Evolutionary conservation across 768 basidiomycete species (phyloP).

Genomic region (Roridomyces roridus): DNA sequence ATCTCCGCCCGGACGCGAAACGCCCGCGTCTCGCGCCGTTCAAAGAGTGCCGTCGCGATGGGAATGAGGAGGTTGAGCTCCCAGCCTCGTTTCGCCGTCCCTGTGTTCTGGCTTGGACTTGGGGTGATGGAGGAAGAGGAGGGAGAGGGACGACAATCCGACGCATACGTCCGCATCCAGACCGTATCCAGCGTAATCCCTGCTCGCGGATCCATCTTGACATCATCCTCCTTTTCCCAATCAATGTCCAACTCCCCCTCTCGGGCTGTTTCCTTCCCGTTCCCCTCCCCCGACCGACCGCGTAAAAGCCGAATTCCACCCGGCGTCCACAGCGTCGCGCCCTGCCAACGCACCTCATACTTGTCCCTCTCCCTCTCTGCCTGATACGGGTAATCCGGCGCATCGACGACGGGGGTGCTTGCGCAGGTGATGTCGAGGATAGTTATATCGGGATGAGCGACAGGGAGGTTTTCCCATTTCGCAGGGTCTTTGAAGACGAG

Average conservation of each 20-base stretch:
- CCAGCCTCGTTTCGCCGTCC: constrained; percentile 25
- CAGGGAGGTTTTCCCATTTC: constrained; percentile 33
- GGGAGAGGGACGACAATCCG: no score
- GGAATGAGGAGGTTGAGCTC: constrained; percentile 51
- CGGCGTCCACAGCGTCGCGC: constrained; percentile 15
- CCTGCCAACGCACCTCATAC: constrained; percentile 17
- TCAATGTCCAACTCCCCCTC: no score
- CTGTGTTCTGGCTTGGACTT: background rate
- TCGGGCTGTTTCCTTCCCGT: no score
- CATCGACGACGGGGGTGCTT: constrained; percentile 24
- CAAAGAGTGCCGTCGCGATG: constrained; percentile 52
- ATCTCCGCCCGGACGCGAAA: constrained; percentile 47
- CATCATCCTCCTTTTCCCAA: no score
- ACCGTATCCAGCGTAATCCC: constrained; percentile 37
- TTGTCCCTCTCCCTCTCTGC: background rate
- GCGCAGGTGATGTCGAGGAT: constrained; percentile 41
- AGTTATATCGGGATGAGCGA: constrained; percentile 39
- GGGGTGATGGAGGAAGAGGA: no score
- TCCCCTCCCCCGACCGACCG: no score
- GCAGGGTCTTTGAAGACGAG: constrained; percentile 37
- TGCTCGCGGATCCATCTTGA: constrained; percentile 20
- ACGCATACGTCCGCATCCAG: constrained; percentile 36
- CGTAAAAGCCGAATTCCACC: constrained; percentile 1
- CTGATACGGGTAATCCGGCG: constrained; percentile 21
- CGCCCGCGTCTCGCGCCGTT: constrained; percentile 49